Base-by-base conservation (phyloP, 2,329 filamentous ascomycete genomes). In the Colletotrichum neosansevieriae region DNA sequence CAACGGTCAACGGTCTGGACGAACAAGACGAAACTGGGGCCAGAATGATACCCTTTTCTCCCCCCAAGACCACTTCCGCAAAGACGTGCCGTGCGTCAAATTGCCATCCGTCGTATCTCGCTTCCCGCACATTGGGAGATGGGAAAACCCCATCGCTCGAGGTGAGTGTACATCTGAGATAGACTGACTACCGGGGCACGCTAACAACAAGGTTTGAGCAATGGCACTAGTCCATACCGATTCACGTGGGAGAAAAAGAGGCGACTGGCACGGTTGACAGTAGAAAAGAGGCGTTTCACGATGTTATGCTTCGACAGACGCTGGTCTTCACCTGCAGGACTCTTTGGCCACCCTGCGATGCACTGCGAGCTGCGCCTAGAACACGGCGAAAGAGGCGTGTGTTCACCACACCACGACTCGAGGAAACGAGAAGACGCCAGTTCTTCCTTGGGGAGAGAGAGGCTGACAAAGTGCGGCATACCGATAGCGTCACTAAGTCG, bases 181-280 rank as follows among this genome's bases (percentile, higher is more conserved):
- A 61, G 56, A 65, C 61, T 50, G 56, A 65, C 61, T 50, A 66
- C 61, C 42, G 53, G 42, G 56, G 10, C 34, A 21, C 66, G 42
- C 56, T 51, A 69, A 49, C 40, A 45, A 32, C 32, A 66, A 66
- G 56, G 61, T 66, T 60, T 66, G 34, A 51, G 49, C 61, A 44
- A 56, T n/a, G 49, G 45, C 54, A 69, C 66, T 69, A 66, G 56
- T 50, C 21, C 17, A 50, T 42, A 40, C 56, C 61, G 58, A 17
- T 66, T 66, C 66, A 60, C 66, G 66, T 69, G 66, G 66, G 66
- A 59, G 34, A 44, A 24, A 24, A 6, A 60, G 54, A 56, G 66
- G 61, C 56, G 49, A 34, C 40, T 59, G 34, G 49, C 47, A 59
- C 61, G 49, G 62, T 19, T 69, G 66, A 60, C 61, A 66, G 42